phyloP scores from a whole-genome alignment of 164 flowering plant genomes.

The Magnolia kwangsiensis region DNA sequence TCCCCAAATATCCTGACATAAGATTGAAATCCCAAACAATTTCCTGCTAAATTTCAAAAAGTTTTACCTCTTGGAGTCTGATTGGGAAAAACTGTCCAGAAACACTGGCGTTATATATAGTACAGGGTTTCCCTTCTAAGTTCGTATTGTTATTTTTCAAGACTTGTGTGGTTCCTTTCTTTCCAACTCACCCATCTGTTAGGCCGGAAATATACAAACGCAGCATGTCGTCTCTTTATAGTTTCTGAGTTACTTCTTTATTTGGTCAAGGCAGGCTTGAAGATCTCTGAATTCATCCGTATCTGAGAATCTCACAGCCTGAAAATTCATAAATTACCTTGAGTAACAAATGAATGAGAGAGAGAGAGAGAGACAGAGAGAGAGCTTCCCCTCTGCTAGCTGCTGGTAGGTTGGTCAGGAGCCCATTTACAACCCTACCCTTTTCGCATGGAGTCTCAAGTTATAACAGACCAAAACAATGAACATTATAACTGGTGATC shows the following conservation, averaged over 20 bases:
- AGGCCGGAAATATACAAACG: no score
- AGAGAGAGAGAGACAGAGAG: not conserved
- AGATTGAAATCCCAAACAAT: no score
- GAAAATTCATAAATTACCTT: constrained; percentile 6
- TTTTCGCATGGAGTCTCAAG: not conserved
- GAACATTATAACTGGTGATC: not conserved
- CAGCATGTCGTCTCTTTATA: no score
- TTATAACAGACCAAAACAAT: not conserved
- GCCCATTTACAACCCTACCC: not conserved
- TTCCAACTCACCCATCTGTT: no score
- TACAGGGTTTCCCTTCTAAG: no score
- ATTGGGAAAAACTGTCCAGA: no score
- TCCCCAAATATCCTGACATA: no score
- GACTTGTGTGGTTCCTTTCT: no score
- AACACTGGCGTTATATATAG: no score
- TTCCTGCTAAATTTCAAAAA: no score
- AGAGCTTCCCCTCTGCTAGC: not conserved
- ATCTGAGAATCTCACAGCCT: constrained; percentile 60
- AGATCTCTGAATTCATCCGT: constrained; percentile 54
- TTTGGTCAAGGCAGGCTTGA: constrained; percentile 47
- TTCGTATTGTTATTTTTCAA: no score
- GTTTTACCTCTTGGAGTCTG: no score
- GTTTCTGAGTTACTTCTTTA: constrained; percentile 27
- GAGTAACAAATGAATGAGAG: not conserved
- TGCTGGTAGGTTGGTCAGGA: not conserved